Percentiles rank a stretch among this genome's conserved stretches.
Evolutionary conservation across 2,329 filamentous ascomycete species (phyloP).

Genomic region (Aschersonia sp.): DNA sequence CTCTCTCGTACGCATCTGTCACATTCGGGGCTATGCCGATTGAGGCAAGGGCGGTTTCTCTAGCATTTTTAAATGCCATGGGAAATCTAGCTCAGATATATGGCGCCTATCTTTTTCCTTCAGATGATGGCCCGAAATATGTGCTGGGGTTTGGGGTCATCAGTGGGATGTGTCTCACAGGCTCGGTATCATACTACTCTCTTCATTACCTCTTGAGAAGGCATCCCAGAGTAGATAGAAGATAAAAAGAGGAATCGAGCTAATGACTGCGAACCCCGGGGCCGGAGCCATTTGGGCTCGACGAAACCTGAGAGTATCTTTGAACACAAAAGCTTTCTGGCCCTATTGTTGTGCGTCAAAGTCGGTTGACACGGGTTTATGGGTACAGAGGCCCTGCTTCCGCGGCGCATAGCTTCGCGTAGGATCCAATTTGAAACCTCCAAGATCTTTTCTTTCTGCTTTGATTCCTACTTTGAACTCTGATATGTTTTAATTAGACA

Average conservation of each 20-base stretch:
- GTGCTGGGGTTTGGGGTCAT: conserved; percentile 25
- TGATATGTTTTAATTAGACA: too few relatives aligned
- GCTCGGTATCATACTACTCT: conserved; percentile 5
- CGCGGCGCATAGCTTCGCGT: too few relatives aligned
- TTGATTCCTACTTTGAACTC: too few relatives aligned
- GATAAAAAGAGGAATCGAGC: not conserved
- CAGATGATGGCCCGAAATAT: conserved; percentile 31
- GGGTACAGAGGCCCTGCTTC: too few relatives aligned
- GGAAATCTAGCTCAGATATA: conserved; percentile 43
- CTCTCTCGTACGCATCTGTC: conserved; percentile 34
- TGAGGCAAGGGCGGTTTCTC: conserved; percentile 29
- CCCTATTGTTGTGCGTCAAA: too few relatives aligned
- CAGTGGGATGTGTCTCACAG: conserved; percentile 10
- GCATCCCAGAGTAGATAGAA: not conserved
- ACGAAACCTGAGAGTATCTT: too few relatives aligned
- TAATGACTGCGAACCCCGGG: too few relatives aligned
- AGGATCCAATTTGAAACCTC: too few relatives aligned
- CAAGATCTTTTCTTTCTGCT: too few relatives aligned
- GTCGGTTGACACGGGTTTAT: too few relatives aligned
- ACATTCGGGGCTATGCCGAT: conserved; percentile 33
- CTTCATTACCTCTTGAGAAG: conserved; percentile 2
- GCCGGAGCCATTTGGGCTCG: too few relatives aligned
- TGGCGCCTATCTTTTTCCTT: conserved; percentile 37
- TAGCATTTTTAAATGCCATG: conserved; percentile 39
- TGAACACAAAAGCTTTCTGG: too few relatives aligned